These are phyloP conservation scores for Phycomyces blakesleeanus DNA, from an alignment of 192 early-diverging fungal species.

Conservation along the genomic window DNA sequence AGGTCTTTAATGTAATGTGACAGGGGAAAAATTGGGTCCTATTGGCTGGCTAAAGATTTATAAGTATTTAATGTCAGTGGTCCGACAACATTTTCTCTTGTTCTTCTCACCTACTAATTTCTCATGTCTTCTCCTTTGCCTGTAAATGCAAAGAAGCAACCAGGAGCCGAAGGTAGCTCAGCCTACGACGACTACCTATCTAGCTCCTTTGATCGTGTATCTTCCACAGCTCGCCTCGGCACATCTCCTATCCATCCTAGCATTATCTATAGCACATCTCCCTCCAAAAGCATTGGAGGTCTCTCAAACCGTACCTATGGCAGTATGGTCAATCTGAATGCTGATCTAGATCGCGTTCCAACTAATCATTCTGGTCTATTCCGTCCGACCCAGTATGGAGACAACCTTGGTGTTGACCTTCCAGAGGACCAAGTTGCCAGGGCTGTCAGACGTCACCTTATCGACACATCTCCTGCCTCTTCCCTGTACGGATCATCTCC, in stretches of 20 bases:
- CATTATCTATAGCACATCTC: conserved; percentile 2
- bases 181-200: conserved; percentile 12
- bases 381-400: conserved; percentile 16
- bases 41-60: conserved; percentile 1
- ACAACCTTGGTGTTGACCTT: conserved; percentile 25
- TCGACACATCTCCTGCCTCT: conserved; percentile 18
- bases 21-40: background rate
- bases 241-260: conserved; percentile 10
- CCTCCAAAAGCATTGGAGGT: background rate
- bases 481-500: conserved; percentile 1
- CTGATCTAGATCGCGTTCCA: conserved; percentile 15
- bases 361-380: conserved; percentile 14
- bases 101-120: conserved; percentile 1
- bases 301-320: conserved; percentile 16
- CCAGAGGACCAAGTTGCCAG: conserved; percentile 32
- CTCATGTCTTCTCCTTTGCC: conserved; percentile 21
- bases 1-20: background rate
- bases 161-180: background rate
- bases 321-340: background rate
- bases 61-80: background rate
- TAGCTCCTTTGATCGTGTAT: conserved; percentile 8
- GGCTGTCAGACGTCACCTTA: conserved; percentile 32
- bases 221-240: conserved; percentile 6
- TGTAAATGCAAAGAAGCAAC: conserved; percentile 17
- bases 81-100: background rate